These are phyloP conservation scores for Orbilia quercus DNA, from an alignment of 2,329 filamentous ascomycete species.

Conservation along the genomic window DNA sequence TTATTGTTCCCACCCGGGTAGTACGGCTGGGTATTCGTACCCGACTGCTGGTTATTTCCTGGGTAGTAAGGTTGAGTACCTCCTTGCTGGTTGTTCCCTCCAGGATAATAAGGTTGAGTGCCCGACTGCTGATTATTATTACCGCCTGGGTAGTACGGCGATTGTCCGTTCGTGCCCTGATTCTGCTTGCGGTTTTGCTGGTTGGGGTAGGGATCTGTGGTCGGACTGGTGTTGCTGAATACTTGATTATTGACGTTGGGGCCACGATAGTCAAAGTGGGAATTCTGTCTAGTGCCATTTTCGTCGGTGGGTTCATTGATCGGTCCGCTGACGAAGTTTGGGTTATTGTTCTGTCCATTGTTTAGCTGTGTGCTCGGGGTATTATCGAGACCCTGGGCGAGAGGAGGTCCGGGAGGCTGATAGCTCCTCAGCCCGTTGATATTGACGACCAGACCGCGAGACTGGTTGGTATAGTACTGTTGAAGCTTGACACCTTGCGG, in stretches of 20 bases:
- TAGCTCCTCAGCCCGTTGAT: slow-evolving; percentile 56
- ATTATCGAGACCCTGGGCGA: slow-evolving; percentile 8
- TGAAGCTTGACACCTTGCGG: slow-evolving; percentile 61
- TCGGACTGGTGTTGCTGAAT: not conserved
- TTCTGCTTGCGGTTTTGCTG: not conserved
- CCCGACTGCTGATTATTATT: not conserved
- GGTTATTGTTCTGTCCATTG: slow-evolving; percentile 23
- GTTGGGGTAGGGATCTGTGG: not conserved
- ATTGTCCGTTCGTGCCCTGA: not conserved
- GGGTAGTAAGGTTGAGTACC: not conserved
- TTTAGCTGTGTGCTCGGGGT: slow-evolving; percentile 12
- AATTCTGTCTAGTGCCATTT: slow-evolving; percentile 5
- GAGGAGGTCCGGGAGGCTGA: slow-evolving; percentile 55
- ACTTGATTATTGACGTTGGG: not conserved
- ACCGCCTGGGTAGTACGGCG: not conserved
- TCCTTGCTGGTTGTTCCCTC: too few species aligned
- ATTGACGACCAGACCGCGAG: slow-evolving; percentile 59
- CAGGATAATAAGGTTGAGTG: not conserved
- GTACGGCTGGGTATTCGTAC: not conserved
- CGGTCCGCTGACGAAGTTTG: not conserved
- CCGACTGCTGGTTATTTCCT: not conserved
- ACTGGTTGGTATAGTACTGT: slow-evolving; percentile 62
- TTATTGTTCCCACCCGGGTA: not conserved
- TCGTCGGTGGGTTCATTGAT: slow-evolving; percentile 27
- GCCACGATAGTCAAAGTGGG: slow-evolving; percentile 18